Evolutionary conservation across 495 filamentous ascomycete species (phyloP).

Genomic region (Parmelia sp.): DNA sequence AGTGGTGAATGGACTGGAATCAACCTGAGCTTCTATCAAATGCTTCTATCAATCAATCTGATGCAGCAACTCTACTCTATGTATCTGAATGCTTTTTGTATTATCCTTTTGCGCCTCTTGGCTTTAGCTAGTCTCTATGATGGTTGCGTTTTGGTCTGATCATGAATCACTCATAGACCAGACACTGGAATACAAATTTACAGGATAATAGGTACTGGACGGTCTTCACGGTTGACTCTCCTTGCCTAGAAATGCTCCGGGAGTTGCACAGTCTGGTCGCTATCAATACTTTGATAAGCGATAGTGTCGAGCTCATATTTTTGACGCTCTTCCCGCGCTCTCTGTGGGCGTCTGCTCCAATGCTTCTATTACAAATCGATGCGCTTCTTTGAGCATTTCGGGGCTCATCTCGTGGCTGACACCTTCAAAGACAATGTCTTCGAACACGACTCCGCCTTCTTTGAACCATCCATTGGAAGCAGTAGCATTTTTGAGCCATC

Average conservation of each 20-base stretch:
- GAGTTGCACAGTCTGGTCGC: not conserved
- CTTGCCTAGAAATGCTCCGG: not conserved
- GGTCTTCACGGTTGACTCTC: not conserved
- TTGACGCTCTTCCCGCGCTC: not conserved
- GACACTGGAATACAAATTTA: not conserved
- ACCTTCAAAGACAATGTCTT: constrained; percentile 66
- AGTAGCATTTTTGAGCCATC: constrained; percentile 57
- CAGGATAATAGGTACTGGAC: no score
- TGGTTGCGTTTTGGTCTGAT: not conserved
- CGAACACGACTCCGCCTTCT: constrained; percentile 49
- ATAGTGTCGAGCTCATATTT: not conserved
- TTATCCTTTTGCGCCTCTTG: not conserved
- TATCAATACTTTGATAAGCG: no score
- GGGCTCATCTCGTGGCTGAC: constrained; percentile 67
- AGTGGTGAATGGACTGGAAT: not conserved
- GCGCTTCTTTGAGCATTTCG: constrained; percentile 66
- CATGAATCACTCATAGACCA: not conserved
- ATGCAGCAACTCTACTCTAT: no score
- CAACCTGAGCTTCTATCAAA: not conserved
- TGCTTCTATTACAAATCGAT: constrained; percentile 56
- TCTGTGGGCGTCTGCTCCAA: constrained; percentile 3
- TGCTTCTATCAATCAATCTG: not conserved
- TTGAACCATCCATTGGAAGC: constrained; percentile 46
- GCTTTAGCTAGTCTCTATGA: not conserved
- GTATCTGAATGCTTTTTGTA: not conserved